Conservation (phyloP, 2,329 filamentous ascomycete genomes). For the Pestalotiopsis sp. region DNA sequence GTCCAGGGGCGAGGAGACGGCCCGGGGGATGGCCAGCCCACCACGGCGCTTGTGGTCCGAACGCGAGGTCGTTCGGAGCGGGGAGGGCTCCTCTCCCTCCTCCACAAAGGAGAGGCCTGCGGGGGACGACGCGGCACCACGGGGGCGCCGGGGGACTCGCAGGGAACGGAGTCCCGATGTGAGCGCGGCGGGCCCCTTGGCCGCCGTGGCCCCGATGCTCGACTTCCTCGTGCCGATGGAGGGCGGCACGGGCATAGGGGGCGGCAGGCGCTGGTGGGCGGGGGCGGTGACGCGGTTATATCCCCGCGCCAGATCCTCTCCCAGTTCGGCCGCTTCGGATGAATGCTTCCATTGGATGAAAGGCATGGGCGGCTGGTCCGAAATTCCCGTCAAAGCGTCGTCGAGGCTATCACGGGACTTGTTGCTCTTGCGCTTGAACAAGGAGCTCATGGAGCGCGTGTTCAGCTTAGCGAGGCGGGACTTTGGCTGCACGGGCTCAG, state of each 20-base stretch:
- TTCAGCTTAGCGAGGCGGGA: background rate
- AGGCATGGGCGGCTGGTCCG: background rate
- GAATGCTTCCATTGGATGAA: background rate
- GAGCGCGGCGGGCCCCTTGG: no score
- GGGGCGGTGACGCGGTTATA: background rate
- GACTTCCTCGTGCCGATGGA: background rate
- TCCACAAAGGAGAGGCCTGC: background rate
- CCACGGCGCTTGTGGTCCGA: background rate
- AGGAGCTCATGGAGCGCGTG: background rate
- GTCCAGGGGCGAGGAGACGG: background rate
- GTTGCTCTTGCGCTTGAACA: background rate
- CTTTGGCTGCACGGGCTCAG: background rate
- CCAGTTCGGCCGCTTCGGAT: background rate
- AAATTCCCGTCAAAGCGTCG: background rate
- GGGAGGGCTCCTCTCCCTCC: background rate
- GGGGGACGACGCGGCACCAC: background rate
- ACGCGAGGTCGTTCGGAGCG: background rate
- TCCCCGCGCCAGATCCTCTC: background rate
- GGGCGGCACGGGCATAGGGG: background rate
- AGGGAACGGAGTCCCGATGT: background rate
- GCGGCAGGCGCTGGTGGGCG: background rate
- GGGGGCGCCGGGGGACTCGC: background rate
- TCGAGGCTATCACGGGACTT: background rate
- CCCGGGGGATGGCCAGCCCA: background rate
- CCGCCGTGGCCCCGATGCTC: background rate